phyloP scores from a whole-genome alignment of 768 basidiomycete genomes.

The Gloeostereum incarnatum region DNA sequence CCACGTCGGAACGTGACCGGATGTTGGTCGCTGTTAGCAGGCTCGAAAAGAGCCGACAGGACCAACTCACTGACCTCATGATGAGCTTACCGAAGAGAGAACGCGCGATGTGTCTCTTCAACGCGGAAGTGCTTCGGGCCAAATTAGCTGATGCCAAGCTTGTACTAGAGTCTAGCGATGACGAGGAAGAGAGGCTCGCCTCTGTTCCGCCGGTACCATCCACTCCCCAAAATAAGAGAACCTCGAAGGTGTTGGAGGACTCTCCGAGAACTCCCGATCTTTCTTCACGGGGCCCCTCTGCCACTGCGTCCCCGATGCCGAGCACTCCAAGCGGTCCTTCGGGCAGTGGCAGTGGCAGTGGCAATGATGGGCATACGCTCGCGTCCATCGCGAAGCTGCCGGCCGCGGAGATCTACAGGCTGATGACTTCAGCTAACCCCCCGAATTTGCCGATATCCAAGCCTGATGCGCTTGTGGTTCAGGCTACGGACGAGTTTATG shows the following conservation, averaged over 20 bases:
- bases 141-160: constrained; percentile 79
- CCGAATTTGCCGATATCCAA: constrained; percentile 55
- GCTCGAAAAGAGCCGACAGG: constrained; percentile 50
- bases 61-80: constrained; percentile 66
- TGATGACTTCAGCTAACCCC: constrained; percentile 40
- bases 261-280: constrained; percentile 66
- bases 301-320: constrained; percentile 61
- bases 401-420: constrained; percentile 63
- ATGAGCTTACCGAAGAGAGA: constrained; percentile 87
- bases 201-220: constrained; percentile 30
- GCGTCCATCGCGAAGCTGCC: constrained; percentile 64
- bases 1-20: constrained; percentile 64
- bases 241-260: constrained; percentile 24
- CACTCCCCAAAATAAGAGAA: constrained; percentile 62
- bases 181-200: constrained; percentile 31
- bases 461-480: constrained; percentile 58
- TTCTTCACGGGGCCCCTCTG: constrained; percentile 66
- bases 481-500: constrained; percentile 67
- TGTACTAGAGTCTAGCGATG: constrained; percentile 70
- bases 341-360: neutral
- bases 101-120: constrained; percentile 87
- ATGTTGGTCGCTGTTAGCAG: constrained; percentile 57
- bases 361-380: constrained; percentile 35
- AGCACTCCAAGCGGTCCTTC: constrained; percentile 39
- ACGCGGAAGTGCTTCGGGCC: constrained; percentile 62